These are phyloP conservation scores for Penicillium oxalicum DNA, from an alignment of 2,329 filamentous ascomycete species.

Conservation along the genomic window DNA sequence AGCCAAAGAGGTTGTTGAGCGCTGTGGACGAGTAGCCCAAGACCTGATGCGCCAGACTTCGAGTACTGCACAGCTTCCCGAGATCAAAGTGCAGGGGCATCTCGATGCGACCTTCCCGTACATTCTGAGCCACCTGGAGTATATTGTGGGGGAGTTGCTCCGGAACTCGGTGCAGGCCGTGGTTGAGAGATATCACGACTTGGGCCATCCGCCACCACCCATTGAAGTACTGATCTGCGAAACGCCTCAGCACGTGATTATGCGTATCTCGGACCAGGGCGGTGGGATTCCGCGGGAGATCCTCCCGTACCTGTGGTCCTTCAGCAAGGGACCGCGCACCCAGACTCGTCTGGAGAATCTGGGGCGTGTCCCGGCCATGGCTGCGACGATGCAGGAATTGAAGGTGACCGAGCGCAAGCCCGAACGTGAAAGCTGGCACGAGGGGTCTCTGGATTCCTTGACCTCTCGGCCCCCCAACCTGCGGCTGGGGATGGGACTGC, in stretches of 20 bases:
- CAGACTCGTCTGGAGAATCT: conserved; percentile 77
- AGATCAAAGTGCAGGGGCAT: conserved; percentile 78
- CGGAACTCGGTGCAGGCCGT: conserved; percentile 92
- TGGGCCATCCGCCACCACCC: conserved; percentile 56
- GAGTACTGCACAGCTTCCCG: conserved; percentile 65
- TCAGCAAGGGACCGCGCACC: conserved; percentile 83
- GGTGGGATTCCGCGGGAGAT: conserved; percentile 83
- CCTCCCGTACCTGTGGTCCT: conserved; percentile 90
- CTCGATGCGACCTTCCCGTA: conserved; percentile 89
- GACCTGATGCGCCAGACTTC: conserved; percentile 70
- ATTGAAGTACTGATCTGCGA: conserved; percentile 95
- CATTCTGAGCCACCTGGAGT: conserved; percentile 91
- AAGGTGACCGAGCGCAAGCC: conserved; percentile 41
- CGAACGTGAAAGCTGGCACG: conserved; percentile 36
- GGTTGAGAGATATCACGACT: conserved; percentile 63
- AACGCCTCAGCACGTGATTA: conserved; percentile 88
- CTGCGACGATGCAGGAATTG: conserved; percentile 87
- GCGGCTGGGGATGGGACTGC: conserved; percentile 84
- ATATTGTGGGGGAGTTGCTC: conserved; percentile 91
- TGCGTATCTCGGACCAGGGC: conserved; percentile 90
- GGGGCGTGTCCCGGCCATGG: conserved; percentile 78
- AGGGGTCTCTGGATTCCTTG: conserved; percentile 70
- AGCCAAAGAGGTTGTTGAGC: conserved; percentile 79
- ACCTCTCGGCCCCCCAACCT: conserved; percentile 80
- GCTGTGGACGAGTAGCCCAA: conserved; percentile 70